Evolutionary conservation across 257 asterid genomes (phyloP).

Genomic region (Solanum sejunctum): DNA sequence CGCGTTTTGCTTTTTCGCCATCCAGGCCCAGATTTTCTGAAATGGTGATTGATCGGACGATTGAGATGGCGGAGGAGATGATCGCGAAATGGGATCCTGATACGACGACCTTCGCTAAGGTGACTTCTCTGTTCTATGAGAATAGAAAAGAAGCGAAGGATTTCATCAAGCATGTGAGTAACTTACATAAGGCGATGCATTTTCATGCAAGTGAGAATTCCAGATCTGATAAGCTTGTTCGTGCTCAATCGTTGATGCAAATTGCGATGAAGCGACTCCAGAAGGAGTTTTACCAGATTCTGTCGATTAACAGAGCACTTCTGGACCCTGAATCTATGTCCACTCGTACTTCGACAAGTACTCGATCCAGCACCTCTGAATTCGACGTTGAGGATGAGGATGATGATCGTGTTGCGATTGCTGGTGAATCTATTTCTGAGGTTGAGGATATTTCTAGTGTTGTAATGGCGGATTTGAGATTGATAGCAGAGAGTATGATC

Average conservation of each 20-base stretch:
- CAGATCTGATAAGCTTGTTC: slow-evolving; percentile 37
- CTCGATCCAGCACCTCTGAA: slow-evolving; percentile 39
- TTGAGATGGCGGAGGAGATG: slow-evolving; percentile 44
- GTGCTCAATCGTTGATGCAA: slow-evolving; percentile 64
- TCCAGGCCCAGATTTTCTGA: slow-evolving; percentile 46
- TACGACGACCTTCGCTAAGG: slow-evolving; percentile 29
- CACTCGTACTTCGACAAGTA: slow-evolving; percentile 21
- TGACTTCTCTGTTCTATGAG: slow-evolving; percentile 70
- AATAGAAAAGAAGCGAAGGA: slow-evolving; percentile 49
- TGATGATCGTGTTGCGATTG: slow-evolving; percentile 19
- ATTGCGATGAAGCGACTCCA: slow-evolving; percentile 71
- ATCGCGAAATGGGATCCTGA: slow-evolving; percentile 65
- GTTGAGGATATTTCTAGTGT: slow-evolving; percentile 42
- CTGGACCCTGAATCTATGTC: slow-evolving; percentile 84
- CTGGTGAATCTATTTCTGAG: slow-evolving; percentile 18
- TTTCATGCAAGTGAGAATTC: slow-evolving; percentile 34
- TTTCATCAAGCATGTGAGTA: slow-evolving; percentile 38
- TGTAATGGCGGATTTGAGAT: slow-evolving; percentile 58
- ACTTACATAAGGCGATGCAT: slow-evolving; percentile 65
- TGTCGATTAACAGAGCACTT: slow-evolving; percentile 67
- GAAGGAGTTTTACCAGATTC: slow-evolving; percentile 78
- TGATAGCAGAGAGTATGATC: slow-evolving; percentile 74
- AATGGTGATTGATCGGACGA: slow-evolving; percentile 53
- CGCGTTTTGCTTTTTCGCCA: slow-evolving; percentile 33
- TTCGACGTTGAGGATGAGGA: slow-evolving; percentile 30